A percentile compares a stretch with the other conserved stretches of the same genome.
phyloP scores from a whole-genome alignment of 495 filamentous ascomycete genomes.

The Penicillium desertorum region DNA sequence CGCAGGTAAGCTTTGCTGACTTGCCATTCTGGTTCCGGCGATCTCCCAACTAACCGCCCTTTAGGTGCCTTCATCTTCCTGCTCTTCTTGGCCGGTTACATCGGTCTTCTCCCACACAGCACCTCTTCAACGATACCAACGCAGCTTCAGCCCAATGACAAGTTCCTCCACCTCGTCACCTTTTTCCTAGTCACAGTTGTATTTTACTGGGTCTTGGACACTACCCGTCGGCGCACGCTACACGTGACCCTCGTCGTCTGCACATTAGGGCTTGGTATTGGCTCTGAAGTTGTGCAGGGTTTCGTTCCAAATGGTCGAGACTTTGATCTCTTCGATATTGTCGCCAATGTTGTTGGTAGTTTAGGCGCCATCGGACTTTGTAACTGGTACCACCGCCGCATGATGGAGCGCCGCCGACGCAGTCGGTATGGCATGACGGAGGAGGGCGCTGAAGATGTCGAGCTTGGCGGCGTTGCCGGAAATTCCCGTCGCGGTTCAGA shows the following conservation, averaged over 20 bases:
- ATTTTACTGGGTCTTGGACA: constrained; percentile 98
- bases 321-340: constrained; percentile 83
- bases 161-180: constrained; percentile 81
- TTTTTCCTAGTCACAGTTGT: constrained; percentile 84
- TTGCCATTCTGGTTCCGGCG: constrained; percentile 11
- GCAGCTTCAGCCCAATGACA: constrained; percentile 76
- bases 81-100: constrained; percentile 71
- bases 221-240: constrained; percentile 75
- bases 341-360: constrained; percentile 85
- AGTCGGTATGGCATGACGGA: constrained; percentile 69
- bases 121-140: constrained; percentile 63
- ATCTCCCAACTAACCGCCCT: constrained; percentile 15
- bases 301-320: constrained; percentile 75
- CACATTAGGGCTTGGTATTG: constrained; percentile 70
- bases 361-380: constrained; percentile 68
- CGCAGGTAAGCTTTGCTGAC: constrained; percentile 53
- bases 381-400: constrained; percentile 89
- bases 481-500: constrained; percentile 50
- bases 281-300: constrained; percentile 82
- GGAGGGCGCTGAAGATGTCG: constrained; percentile 53
- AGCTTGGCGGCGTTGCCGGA: constrained; percentile 52
- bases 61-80: constrained; percentile 73
- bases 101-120: constrained; percentile 64
- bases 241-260: constrained; percentile 82
- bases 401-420: constrained; percentile 84